Evolutionary conservation across 495 filamentous ascomycete genomes (phyloP), one percentile per base, ranked within the genome.

Genomic region (Hypoxylon perforatum): DNA sequence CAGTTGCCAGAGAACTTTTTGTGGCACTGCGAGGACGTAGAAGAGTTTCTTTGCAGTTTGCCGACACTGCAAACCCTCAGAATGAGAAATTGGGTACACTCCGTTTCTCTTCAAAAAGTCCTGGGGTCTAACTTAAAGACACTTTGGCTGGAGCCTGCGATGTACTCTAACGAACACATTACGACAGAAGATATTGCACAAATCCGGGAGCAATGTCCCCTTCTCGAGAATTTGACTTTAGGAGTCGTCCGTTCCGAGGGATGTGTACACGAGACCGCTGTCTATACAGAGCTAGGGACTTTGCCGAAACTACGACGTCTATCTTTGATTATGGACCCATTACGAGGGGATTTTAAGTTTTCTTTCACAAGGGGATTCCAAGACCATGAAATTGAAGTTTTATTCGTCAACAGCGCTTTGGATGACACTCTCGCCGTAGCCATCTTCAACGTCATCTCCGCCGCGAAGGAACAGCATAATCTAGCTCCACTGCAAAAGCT

Each of bases 301-400:
- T 44, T 57, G 11, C 53, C 54, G 1, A 58, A 53, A 17, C 6
- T 51, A 38, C 22, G 56, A 41, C 17, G 51, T 51, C 28, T 57
- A 9, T 48, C 5, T 28, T 25, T 56, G 18, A 14, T n/a, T 6
- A 44, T 42, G 45, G 23, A 57, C 11, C 11, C 39, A 47, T 10
- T 17, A 5, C 39, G 11, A 44, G 14, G 11, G 12, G 25, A 19
- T 46, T 38, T 28, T 38, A n/a, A n/a, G n/a, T n/a, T 23, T 28
- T 25, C 38, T 9, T 39, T 50, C 21, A 28, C 25, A 28, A 28
- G 25, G 7, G 25, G 25, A n/a, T n/a, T n/a, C n/a, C n/a, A n/a
- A n/a, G n/a, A n/a, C n/a, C n/a, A n/a, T 28, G 3, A 28, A 28
- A 7, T 28, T 28, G 25, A 38, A 18, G 28, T 23, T 22, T 12